These are phyloP conservation scores for Podaxis sp. DNA, from an alignment of 768 basidiomycete species.

Conservation along the genomic window DNA sequence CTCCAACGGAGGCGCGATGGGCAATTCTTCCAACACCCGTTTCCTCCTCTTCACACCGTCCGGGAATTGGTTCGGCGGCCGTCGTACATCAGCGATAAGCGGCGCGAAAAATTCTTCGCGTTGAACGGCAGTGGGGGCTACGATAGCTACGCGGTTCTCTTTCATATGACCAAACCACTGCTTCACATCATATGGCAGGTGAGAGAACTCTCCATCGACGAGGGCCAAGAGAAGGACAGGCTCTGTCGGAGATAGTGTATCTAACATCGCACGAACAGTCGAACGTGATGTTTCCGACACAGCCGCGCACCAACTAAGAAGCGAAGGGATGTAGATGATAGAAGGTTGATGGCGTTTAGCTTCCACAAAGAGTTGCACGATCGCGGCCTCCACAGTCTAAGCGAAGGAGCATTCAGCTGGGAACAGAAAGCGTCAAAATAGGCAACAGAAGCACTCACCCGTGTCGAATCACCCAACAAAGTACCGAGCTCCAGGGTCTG, in stretches of 20 bases:
- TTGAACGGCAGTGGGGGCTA: constrained; percentile 48
- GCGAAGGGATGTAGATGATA: constrained; percentile 90
- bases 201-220: constrained; percentile 70
- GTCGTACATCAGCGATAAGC: constrained; percentile 63
- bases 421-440: neutral
- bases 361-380: constrained; percentile 94
- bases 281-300: constrained; percentile 82
- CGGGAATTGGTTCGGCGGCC: constrained; percentile 84
- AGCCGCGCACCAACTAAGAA: constrained; percentile 81
- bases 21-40: constrained; percentile 81
- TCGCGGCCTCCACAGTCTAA: constrained; percentile 86
- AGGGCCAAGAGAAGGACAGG: constrained; percentile 91
- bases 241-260: constrained; percentile 87
- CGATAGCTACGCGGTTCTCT: constrained; percentile 72
- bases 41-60: constrained; percentile 84
- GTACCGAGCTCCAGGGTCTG: constrained; percentile 92
- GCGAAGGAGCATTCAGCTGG: constrained; percentile 5
- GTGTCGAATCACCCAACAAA: constrained; percentile 82
- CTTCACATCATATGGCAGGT: constrained; percentile 79
- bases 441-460: constrained; percentile 50
- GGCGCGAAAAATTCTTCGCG: constrained; percentile 75
- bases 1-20: constrained; percentile 86
- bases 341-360: constrained; percentile 97
- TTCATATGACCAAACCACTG: constrained; percentile 85
- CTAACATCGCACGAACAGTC: constrained; percentile 88